Evolutionary conservation across 805 yeast species (phyloP).

Genomic region (Blastobotrys chiropterorum): DNA sequence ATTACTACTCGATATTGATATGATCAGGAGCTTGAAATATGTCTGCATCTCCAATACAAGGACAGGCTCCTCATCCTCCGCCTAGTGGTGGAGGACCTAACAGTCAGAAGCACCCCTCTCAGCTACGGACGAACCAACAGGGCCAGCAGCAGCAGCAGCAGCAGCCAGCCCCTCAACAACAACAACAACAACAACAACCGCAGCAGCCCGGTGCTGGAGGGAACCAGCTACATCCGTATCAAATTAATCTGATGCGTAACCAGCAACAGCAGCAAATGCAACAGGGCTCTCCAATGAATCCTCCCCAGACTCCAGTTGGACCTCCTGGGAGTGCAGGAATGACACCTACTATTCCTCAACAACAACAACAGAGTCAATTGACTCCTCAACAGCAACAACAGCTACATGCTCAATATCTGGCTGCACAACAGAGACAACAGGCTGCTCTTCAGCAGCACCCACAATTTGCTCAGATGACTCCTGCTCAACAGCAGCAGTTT

Average conservation of each 20-base stretch:
- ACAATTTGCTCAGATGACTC: background rate
- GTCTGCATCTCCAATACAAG: background rate
- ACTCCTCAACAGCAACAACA: conserved; percentile 12
- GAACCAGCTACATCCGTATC: background rate
- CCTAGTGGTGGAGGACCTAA: background rate
- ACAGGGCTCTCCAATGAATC: conserved; percentile 2
- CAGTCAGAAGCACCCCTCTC: background rate
- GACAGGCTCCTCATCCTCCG: background rate
- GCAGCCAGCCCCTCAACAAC: conserved; percentile 6
- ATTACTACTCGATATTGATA: background rate
- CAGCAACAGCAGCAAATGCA: background rate
- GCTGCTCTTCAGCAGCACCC: conserved; percentile 3
- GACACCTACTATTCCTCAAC: background rate
- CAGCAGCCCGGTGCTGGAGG: background rate
- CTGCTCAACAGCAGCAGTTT: conserved; percentile 8
- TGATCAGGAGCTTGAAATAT: background rate
- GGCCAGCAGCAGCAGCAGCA: conserved; percentile 8
- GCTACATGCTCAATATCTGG: conserved; percentile 8
- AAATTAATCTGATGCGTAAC: background rate
- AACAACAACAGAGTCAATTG: conserved; percentile 2
- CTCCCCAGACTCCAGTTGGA: conserved; percentile 2
- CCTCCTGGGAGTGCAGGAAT: conserved; percentile 2
- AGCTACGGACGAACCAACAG: conserved; percentile 2
- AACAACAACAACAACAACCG: too few relatives aligned
- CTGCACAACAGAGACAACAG: conserved; percentile 7